phyloP scores from a whole-genome alignment of 1,284 basidiomycete genomes.

The Irpex sp. region DNA sequence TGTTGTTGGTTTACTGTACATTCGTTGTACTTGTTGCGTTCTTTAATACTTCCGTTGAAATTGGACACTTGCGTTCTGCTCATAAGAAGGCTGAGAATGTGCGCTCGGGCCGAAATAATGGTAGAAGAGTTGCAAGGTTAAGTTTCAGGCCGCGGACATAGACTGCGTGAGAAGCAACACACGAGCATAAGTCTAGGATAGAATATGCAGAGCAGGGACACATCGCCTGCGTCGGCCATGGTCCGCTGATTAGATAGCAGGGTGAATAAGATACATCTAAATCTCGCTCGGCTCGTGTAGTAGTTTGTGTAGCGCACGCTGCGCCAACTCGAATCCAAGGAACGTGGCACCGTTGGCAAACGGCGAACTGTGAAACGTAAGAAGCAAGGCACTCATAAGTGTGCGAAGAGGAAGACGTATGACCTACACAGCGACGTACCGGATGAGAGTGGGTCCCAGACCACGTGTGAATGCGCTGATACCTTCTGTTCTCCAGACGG shows the following conservation, averaged over 20 bases:
- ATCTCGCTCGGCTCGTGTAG: neutral
- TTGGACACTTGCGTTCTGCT: neutral
- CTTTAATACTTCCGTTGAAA: neutral
- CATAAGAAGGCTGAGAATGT: neutral
- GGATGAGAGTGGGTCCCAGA: conserved; percentile 85
- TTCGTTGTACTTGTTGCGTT: neutral
- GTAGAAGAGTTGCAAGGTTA: neutral
- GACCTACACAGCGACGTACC: conserved; percentile 45
- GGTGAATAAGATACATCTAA: neutral
- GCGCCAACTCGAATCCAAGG: conserved; percentile 89
- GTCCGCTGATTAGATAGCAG: neutral
- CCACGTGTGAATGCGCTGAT: conserved; percentile 86
- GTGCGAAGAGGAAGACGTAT: conserved; percentile 11
- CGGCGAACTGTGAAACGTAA: conserved; percentile 54
- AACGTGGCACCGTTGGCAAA: conserved; percentile 94
- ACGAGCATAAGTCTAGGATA: neutral
- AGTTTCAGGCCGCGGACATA: neutral
- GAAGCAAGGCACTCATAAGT: neutral
- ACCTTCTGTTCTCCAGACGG: conserved; percentile 82
- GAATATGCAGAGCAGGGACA: neutral
- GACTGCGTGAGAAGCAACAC: neutral
- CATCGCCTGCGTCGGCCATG: neutral
- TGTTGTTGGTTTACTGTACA: neutral
- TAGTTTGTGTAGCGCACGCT: conserved; percentile 50
- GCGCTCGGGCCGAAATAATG: neutral